phyloP scores from a whole-genome alignment of 441 rosid genomes.

The Adansonia rubrostipa region DNA sequence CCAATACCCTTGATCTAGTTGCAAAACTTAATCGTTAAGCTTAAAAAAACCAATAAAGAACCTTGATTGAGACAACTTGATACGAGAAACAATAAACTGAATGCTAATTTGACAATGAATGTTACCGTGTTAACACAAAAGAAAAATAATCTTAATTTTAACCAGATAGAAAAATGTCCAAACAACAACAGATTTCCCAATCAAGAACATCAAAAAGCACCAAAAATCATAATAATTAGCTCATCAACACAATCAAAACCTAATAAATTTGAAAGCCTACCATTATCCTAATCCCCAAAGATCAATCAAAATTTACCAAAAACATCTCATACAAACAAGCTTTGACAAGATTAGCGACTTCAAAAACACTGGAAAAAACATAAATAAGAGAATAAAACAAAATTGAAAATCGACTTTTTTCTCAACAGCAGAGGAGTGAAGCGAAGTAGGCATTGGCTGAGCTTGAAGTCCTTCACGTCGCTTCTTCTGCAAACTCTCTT shows the following conservation, averaged over 20 bases:
- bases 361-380: not conserved
- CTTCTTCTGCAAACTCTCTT: conserved; percentile 89
- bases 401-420: conserved; percentile 57
- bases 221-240: not conserved
- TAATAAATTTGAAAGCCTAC: not conserved
- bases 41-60: not conserved
- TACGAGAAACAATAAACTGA: not conserved
- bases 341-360: not conserved
- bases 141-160: not conserved
- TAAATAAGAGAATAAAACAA: not conserved
- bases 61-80: not conserved
- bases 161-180: not conserved
- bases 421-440: conserved; percentile 52
- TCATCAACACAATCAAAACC: not conserved
- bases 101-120: not conserved
- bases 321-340: not conserved
- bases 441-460: conserved; percentile 48
- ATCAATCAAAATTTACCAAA: not conserved
- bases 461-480: conserved; percentile 79
- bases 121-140: not conserved
- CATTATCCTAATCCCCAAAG: not conserved
- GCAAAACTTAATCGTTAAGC: no score
- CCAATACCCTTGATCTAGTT: no score
- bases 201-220: not conserved
- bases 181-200: not conserved